phyloP scores from a whole-genome alignment of 495 filamentous ascomycete species.

The Hyaloscypha hepaticicola region DNA sequence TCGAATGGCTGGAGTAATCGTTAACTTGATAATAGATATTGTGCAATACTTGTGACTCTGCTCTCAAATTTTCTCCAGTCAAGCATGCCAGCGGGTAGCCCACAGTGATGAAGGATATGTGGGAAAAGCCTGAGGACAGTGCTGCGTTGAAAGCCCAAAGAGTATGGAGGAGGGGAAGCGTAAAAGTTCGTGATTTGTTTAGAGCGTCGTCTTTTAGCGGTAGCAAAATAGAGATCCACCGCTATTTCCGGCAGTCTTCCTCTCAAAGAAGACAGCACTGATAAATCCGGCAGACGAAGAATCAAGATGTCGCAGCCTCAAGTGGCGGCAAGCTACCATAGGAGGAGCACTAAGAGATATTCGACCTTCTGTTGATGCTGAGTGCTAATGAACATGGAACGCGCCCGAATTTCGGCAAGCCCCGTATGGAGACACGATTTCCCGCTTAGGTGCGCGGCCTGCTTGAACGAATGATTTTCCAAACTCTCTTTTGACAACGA shows the following conservation, averaged over 20 bases:
- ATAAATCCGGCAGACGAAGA: background rate
- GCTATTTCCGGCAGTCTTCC: background rate
- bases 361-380: too few species aligned
- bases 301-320: background rate
- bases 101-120: background rate
- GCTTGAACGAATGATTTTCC: too few species aligned
- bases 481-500: too few species aligned
- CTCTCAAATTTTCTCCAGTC: background rate
- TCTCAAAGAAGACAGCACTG: background rate
- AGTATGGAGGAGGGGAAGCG: background rate
- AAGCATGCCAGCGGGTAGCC: background rate
- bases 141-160: background rate
- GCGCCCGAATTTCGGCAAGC: too few species aligned
- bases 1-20: background rate
- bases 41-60: constrained; percentile 3
- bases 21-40: background rate
- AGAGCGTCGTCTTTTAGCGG: background rate
- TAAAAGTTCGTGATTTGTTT: background rate
- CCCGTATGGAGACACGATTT: too few species aligned
- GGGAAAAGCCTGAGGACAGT: too few species aligned
- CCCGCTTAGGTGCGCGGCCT: too few species aligned
- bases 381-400: too few species aligned
- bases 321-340: background rate
- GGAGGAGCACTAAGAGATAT: background rate
- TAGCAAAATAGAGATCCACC: background rate